Evolutionary conservation across 2,329 filamentous ascomycete species (phyloP), one percentile per base, ranked within the genome.

Genomic region (Verticillium nubilum): DNA sequence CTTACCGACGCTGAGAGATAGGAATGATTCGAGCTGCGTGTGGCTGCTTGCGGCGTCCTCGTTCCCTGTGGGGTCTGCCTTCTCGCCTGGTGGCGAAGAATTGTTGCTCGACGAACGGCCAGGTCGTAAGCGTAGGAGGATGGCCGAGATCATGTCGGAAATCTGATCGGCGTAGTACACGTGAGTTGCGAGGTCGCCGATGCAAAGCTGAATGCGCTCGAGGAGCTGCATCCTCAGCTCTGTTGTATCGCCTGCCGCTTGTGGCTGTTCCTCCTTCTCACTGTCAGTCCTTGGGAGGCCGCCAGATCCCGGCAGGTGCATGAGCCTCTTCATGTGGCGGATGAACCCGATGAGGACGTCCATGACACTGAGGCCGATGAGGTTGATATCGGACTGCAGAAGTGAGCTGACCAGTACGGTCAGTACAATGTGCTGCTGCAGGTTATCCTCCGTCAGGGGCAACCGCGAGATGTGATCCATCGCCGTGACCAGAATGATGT

Each of bases 91-190:
- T 0, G 78, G 73, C 0, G 79, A 74, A 0, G 80, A 76, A 23
- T 53, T 53, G 52, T 15, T 29, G 58, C 72, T 78, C 19, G 72
- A 67, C 2, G 76, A 73, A 37, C 74, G 76, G 1, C 76, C 72
- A 3, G 92, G 91, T 72, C 90, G 95, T 29, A 98, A 80, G 23
- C 92, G 88, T 29, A 84, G 77, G 17, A 98, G 77, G 52, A 98
- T 88, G 0, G 91, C 86, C 23, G 87, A 84, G 57, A 97, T 86
- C 92, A 98, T 97, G 73, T 99, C 95, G 1, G 90, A 87, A 59
- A 98, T 91, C 73, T 99, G 95, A 67, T 98, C 94, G 1, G 91
- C 91, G 71, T 99, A 99, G 77, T 99, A 99, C 31, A 97, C 88
- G 69, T 99, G 95, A 0, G 91, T 97, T 2, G 93, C 92, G 28